Evolutionary conservation across 768 basidiomycete species (phyloP).

Genomic region (Boletus sp.): DNA sequence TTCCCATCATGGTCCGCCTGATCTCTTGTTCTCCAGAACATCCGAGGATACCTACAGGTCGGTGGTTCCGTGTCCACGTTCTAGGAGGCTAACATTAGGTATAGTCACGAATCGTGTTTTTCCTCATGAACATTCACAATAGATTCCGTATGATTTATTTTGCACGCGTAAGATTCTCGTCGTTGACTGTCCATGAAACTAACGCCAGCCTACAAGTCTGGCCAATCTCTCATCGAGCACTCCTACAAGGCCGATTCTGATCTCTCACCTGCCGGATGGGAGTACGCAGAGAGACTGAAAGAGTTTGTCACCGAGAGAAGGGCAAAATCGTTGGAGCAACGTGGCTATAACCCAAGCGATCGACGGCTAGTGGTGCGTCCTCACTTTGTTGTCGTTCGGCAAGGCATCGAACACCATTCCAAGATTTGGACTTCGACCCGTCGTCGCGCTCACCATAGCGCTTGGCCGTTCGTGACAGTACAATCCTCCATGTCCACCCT

Average conservation of each 20-base stretch:
- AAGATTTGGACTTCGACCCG: constrained; percentile 98
- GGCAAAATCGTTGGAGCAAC: constrained; percentile 69
- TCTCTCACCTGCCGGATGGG: constrained; percentile 92
- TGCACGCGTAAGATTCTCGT: constrained; percentile 64
- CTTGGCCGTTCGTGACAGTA: constrained; percentile 82
- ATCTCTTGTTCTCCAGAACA: constrained; percentile 47
- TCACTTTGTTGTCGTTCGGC: not conserved
- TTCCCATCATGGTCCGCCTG: not conserved
- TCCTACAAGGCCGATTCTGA: constrained; percentile 99
- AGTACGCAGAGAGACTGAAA: constrained; percentile 86
- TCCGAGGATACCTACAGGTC: constrained; percentile 87
- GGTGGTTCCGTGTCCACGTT: constrained; percentile 7
- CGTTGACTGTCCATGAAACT: not conserved
- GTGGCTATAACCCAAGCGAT: constrained; percentile 59
- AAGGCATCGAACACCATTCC: not conserved
- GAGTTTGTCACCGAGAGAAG: constrained; percentile 88
- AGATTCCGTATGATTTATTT: constrained; percentile 92
- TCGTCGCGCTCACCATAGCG: constrained; percentile 89
- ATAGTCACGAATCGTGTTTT: constrained; percentile 94
- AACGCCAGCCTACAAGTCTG: constrained; percentile 58
- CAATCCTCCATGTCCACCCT: constrained; percentile 12
- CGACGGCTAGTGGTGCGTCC: constrained; percentile 64
- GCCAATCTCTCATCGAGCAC: constrained; percentile 97
- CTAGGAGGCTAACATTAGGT: constrained; percentile 5
- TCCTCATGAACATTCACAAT: constrained; percentile 99